Conservation (phyloP, 108 stramenopile species). For the Ochromonas danica region DNA sequence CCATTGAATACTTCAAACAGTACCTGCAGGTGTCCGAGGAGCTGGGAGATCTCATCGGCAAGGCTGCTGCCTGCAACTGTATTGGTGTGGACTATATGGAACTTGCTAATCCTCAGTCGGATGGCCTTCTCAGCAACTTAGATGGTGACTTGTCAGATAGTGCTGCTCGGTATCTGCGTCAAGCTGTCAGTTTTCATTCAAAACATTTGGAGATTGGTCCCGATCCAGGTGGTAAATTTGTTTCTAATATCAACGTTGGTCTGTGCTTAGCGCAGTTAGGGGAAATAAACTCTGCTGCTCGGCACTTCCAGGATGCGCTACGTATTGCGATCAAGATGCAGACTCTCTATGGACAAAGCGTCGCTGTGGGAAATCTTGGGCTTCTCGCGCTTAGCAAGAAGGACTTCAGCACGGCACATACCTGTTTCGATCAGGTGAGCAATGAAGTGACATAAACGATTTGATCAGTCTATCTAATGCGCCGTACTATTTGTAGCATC, state of each 20-base stretch:
- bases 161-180: not conserved
- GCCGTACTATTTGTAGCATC: constrained; percentile 29
- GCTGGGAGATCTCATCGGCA: constrained; percentile 36
- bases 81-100: constrained; percentile 56
- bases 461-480: not conserved
- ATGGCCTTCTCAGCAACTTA: not conserved
- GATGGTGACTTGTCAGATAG: not conserved
- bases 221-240: constrained; percentile 48
- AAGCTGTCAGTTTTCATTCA: constrained; percentile 45
- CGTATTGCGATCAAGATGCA: constrained; percentile 47
- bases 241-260: constrained; percentile 56
- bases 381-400: constrained; percentile 45
- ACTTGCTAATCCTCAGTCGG: constrained; percentile 43
- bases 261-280: constrained; percentile 46
- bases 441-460: not conserved
- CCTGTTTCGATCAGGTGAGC: constrained; percentile 51
- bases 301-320: constrained; percentile 56
- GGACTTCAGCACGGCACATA: constrained; percentile 45
- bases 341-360: constrained; percentile 47
- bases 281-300: constrained; percentile 42
- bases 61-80: constrained; percentile 57
- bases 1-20: constrained; percentile 49
- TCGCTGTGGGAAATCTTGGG: constrained; percentile 59
- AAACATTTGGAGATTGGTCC: constrained; percentile 45
- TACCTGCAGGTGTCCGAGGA: constrained; percentile 51